Percentiles rank a stretch among this genome's conserved stretches.
Evolutionary conservation across 805 yeast species (phyloP).

Genomic region (Suhomyces sp.): DNA sequence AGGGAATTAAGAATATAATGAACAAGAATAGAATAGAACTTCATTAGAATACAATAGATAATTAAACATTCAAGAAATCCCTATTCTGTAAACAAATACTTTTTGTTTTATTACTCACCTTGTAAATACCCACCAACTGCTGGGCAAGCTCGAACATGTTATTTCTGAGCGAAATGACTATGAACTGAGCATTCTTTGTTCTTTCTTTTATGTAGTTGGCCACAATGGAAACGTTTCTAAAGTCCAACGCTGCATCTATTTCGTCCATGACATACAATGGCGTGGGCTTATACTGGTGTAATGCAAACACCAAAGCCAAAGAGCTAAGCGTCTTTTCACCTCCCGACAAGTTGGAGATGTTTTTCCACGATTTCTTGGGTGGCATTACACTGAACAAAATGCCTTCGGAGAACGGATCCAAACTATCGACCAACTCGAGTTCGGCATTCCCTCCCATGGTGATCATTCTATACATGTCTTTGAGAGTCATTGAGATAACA

Average conservation of each 20-base stretch:
- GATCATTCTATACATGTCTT: constrained; percentile 97
- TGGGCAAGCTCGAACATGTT: constrained; percentile 97
- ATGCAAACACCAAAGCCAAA: constrained; percentile 90
- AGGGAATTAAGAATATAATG: constrained; percentile 4
- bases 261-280: constrained; percentile 99
- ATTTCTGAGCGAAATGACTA: constrained; percentile 91
- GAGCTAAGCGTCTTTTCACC: constrained; percentile 97
- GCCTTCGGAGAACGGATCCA: constrained; percentile 98
- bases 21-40: neutral
- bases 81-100: constrained; percentile 75
- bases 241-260: constrained; percentile 97
- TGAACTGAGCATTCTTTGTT: constrained; percentile 93
- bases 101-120: constrained; percentile 84
- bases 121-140: constrained; percentile 92
- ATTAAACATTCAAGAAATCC: constrained; percentile 35
- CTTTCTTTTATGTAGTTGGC: constrained; percentile 96
- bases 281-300: constrained; percentile 94
- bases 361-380: constrained; percentile 96
- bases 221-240: constrained; percentile 93
- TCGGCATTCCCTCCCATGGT: constrained; percentile 99
- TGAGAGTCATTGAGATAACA: constrained; percentile 78
- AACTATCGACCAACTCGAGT: constrained; percentile 87
- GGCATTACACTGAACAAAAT: constrained; percentile 98
- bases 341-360: constrained; percentile 91
- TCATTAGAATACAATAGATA: neutral